phyloP scores from a whole-genome alignment of 106 monocot species.

The Phalaenopsis equestris region DNA sequence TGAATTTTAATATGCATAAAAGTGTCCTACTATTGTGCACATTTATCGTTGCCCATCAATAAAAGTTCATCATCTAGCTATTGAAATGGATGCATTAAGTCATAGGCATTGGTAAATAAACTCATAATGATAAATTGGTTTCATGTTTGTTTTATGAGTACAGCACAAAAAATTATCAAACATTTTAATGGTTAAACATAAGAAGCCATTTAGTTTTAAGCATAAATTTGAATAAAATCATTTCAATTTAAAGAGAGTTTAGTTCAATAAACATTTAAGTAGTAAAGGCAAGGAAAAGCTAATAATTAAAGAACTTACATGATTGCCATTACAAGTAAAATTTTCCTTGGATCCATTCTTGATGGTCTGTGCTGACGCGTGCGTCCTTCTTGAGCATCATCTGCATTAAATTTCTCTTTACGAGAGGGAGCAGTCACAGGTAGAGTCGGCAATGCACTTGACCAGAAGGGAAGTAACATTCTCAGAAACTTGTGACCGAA shows the following conservation, averaged over 20 bases:
- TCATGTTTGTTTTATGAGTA: background rate
- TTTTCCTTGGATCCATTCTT: conserved; percentile 86
- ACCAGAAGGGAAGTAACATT: conserved; percentile 94
- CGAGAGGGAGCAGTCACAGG: conserved; percentile 86
- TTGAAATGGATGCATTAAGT: background rate
- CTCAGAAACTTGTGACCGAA: conserved; percentile 76
- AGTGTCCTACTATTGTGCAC: background rate
- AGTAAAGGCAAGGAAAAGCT: background rate
- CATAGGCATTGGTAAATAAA: background rate
- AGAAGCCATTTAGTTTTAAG: background rate
- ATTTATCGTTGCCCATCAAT: background rate
- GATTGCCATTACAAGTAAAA: conserved; percentile 75
- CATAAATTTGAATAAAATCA: background rate
- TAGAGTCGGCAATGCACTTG: conserved; percentile 76
- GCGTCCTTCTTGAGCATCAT: conserved; percentile 71
- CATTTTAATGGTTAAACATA: background rate
- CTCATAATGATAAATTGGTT: background rate
- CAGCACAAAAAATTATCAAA: background rate
- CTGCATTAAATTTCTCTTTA: conserved; percentile 40
- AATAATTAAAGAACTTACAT: conserved; percentile 17
- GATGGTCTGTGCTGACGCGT: conserved; percentile 64
- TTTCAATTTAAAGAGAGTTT: background rate
- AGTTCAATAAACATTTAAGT: background rate
- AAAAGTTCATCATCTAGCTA: background rate
- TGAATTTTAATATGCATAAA: background rate